A percentile compares a stretch with the other conserved stretches of the same genome.
Evolutionary conservation across 2,329 filamentous ascomycete species (phyloP).

Genomic region (Cadophora gregata): DNA sequence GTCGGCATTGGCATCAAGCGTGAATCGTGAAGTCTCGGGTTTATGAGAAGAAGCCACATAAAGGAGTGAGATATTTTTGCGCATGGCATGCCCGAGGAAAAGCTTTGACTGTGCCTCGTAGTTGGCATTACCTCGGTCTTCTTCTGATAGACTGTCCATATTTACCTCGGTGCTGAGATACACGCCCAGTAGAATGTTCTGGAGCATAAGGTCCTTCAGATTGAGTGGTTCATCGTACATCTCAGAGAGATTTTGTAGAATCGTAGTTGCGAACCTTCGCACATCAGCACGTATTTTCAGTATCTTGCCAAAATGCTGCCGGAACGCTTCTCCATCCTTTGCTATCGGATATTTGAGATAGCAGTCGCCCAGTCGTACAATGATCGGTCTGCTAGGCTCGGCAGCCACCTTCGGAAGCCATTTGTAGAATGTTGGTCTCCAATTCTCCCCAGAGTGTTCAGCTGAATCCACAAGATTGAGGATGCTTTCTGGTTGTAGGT

Average conservation of each 20-base stretch:
- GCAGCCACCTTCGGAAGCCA: constrained; percentile 30
- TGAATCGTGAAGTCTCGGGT: constrained; percentile 47
- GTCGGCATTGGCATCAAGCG: constrained; percentile 43
- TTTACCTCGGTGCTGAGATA: constrained; percentile 35
- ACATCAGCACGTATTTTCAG: constrained; percentile 36
- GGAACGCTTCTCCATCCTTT: constrained; percentile 32
- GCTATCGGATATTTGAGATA: constrained; percentile 38
- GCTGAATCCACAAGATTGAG: constrained; percentile 8
- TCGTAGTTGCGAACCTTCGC: constrained; percentile 35
- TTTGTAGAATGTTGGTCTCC: constrained; percentile 31
- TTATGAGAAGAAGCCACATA: constrained; percentile 52
- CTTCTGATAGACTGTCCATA: constrained; percentile 23
- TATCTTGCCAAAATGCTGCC: constrained; percentile 34
- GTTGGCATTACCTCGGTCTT: constrained; percentile 28
- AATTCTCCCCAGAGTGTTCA: constrained; percentile 23
- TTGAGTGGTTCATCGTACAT: constrained; percentile 21
- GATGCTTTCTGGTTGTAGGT: constrained; percentile 35
- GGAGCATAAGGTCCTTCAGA: constrained; percentile 21
- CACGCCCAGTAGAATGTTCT: constrained; percentile 33
- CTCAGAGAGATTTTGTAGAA: constrained; percentile 27
- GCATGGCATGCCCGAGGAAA: constrained; percentile 44
- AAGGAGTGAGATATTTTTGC: constrained; percentile 41
- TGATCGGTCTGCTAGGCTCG: constrained; percentile 27
- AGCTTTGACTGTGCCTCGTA: constrained; percentile 44
- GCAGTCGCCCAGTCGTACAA: constrained; percentile 34